A percentile compares a stretch with the other conserved stretches of the same genome.
Evolutionary conservation across 1,139 yeast species (phyloP).

Genomic region (Arxiozyma telluris): DNA sequence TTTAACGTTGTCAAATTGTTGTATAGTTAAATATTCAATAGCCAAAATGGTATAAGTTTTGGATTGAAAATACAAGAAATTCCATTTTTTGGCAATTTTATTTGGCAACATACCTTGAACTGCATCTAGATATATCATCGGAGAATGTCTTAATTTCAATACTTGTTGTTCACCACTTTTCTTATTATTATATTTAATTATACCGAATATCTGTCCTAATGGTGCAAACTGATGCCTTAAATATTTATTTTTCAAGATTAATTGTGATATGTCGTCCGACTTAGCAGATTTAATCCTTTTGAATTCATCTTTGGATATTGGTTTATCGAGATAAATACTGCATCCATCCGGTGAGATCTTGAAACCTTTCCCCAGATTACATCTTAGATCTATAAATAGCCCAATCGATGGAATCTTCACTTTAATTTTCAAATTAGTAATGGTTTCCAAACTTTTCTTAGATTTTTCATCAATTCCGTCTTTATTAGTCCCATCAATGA

Average conservation of each 20-base stretch:
- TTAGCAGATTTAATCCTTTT: slow-evolving; percentile 36
- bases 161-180: slow-evolving; percentile 19
- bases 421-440: slow-evolving; percentile 13
- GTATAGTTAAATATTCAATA: slow-evolving; percentile 85
- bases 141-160: slow-evolving; percentile 38
- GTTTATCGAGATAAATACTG: slow-evolving; percentile 36
- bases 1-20: slow-evolving; percentile 58
- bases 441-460: not conserved
- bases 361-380: slow-evolving; percentile 36
- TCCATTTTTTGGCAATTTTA: slow-evolving; percentile 87
- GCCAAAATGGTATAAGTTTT: slow-evolving; percentile 54
- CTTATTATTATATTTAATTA: slow-evolving; percentile 32
- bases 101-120: slow-evolving; percentile 90
- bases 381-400: slow-evolving; percentile 16
- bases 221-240: slow-evolving; percentile 71
- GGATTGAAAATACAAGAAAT: slow-evolving; percentile 74
- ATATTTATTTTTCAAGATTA: slow-evolving; percentile 8
- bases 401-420: slow-evolving; percentile 34
- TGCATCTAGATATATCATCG: slow-evolving; percentile 75
- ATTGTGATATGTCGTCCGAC: slow-evolving; percentile 22
- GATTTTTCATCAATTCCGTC: not conserved
- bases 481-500: not conserved
- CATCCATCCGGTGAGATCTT: slow-evolving; percentile 70
- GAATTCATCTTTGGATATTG: slow-evolving; percentile 41
- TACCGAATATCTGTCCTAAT: slow-evolving; percentile 54